Evolutionary conservation across 495 filamentous ascomycete genomes (phyloP).

Genomic region (Mytilinidion resinicola): DNA sequence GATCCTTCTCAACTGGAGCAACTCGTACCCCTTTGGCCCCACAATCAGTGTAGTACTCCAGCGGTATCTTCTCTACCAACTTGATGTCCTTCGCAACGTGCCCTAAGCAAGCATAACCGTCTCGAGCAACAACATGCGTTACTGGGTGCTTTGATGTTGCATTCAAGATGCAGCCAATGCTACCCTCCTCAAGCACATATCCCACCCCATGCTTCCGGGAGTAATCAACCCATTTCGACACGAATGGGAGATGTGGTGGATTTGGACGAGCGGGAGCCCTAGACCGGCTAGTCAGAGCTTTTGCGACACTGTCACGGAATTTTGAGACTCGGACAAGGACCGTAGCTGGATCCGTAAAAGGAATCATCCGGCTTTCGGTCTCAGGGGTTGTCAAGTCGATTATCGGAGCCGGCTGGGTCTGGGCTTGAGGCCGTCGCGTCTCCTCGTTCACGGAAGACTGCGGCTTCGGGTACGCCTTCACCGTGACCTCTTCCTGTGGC

Average conservation of each 20-base stretch:
- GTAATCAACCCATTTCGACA: constrained; percentile 40
- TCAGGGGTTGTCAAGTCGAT: background rate
- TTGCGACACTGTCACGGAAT: constrained; percentile 33
- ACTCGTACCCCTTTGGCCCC: constrained; percentile 50
- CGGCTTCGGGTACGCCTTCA: background rate
- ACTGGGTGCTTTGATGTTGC: constrained; percentile 28
- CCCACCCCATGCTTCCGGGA: constrained; percentile 37
- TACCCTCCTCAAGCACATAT: constrained; percentile 38
- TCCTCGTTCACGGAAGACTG: background rate
- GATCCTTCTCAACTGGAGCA: constrained; percentile 48
- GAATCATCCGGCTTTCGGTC: constrained; percentile 1
- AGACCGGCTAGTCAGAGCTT: constrained; percentile 27
- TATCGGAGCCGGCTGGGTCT: too few species aligned
- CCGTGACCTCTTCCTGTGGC: constrained; percentile 1
- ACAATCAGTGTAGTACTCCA: constrained; percentile 77
- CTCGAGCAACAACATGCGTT: constrained; percentile 30
- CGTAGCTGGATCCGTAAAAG: constrained; percentile 29
- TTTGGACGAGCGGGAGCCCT: constrained; percentile 2
- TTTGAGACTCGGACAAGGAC: constrained; percentile 31
- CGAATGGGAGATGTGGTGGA: constrained; percentile 31
- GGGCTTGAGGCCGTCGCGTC: background rate
- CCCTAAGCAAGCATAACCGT: constrained; percentile 49
- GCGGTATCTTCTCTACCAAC: constrained; percentile 58
- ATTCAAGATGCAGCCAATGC: constrained; percentile 33
- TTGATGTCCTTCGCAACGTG: constrained; percentile 48